Conservation (phyloP, 2,329 filamentous ascomycete species). For the Pseudophaeomoniella oleicola region DNA sequence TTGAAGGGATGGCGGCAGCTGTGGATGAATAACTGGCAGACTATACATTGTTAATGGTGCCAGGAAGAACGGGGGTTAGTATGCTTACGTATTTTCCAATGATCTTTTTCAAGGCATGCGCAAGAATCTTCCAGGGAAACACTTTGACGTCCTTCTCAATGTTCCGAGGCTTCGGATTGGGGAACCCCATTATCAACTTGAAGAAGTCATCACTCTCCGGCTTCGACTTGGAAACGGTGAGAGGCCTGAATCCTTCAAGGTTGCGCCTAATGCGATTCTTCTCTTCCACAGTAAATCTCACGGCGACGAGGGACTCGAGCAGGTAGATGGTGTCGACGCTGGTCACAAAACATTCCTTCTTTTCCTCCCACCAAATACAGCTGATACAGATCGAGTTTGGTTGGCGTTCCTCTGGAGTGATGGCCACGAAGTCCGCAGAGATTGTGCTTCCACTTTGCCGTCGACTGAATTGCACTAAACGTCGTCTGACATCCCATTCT, state of each 20-base stretch:
- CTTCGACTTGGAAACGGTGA: conserved; percentile 89
- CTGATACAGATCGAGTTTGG: conserved; percentile 86
- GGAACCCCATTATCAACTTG: conserved; percentile 97
- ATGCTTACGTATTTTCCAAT: conserved; percentile 77
- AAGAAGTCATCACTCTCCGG: conserved; percentile 91
- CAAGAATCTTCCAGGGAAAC: conserved; percentile 87
- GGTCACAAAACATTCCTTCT: conserved; percentile 79
- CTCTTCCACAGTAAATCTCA: conserved; percentile 86
- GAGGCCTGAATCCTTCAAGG: conserved; percentile 80
- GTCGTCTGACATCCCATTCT: conserved; percentile 62
- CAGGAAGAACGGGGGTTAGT: conserved; percentile 11
- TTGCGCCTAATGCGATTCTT: conserved; percentile 97
- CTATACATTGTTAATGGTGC: conserved; percentile 19
- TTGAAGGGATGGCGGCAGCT: conserved; percentile 29
- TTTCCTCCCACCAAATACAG: conserved; percentile 95
- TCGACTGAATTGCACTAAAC: conserved; percentile 79
- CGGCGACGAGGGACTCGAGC: conserved; percentile 78
- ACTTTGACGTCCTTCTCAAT: conserved; percentile 99
- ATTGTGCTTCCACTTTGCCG: conserved; percentile 71
- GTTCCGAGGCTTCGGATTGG: conserved; percentile 85
- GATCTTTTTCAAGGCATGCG: conserved; percentile 85
- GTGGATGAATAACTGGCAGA: conserved; percentile 57
- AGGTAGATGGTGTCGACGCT: conserved; percentile 94
- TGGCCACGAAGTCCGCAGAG: conserved; percentile 62
- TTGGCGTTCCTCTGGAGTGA: conserved; percentile 63